A percentile compares a stretch with the other conserved stretches of the same genome.
Conservation (phyloP, 2,329 filamentous ascomycete genomes). For the Pochonia chlamydosporia region DNA sequence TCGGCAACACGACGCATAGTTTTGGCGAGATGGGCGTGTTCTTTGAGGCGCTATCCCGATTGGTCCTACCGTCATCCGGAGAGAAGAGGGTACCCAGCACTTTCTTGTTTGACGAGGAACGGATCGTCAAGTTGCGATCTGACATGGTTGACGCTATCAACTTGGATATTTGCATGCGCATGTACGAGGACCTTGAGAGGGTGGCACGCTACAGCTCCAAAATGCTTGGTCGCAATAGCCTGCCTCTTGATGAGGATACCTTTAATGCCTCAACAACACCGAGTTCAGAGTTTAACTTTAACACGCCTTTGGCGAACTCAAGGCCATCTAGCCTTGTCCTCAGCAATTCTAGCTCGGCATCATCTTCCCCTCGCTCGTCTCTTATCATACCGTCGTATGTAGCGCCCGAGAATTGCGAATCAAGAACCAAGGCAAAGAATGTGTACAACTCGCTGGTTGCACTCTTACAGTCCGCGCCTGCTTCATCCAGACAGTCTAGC, state of each 20-base stretch:
- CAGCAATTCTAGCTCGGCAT: conserved; percentile 41
- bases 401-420: conserved; percentile 30
- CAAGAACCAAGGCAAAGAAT: conserved; percentile 37
- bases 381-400: conserved; percentile 33
- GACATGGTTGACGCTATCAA: conserved; percentile 59
- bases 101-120: conserved; percentile 61
- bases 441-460: conserved; percentile 50
- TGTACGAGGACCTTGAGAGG: conserved; percentile 48
- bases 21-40: conserved; percentile 56
- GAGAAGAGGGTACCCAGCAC: conserved; percentile 48
- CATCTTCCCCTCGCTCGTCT: conserved; percentile 47
- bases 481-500: conserved; percentile 33
- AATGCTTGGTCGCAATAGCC: conserved; percentile 11
- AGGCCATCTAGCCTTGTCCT: conserved; percentile 48
- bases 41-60: conserved; percentile 50
- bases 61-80: conserved; percentile 48
- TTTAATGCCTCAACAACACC: conserved; percentile 12
- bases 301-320: conserved; percentile 35
- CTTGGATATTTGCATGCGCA: conserved; percentile 57
- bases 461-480: conserved; percentile 45
- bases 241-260: conserved; percentile 23
- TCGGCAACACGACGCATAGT: conserved; percentile 28
- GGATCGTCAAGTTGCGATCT: conserved; percentile 52
- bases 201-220: conserved; percentile 30
- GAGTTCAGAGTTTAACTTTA: conserved; percentile 41